Evolutionary conservation across 2,329 filamentous ascomycete species (phyloP), one percentile per base, ranked within the genome.

Genomic region (Trichoderma asperellum): DNA sequence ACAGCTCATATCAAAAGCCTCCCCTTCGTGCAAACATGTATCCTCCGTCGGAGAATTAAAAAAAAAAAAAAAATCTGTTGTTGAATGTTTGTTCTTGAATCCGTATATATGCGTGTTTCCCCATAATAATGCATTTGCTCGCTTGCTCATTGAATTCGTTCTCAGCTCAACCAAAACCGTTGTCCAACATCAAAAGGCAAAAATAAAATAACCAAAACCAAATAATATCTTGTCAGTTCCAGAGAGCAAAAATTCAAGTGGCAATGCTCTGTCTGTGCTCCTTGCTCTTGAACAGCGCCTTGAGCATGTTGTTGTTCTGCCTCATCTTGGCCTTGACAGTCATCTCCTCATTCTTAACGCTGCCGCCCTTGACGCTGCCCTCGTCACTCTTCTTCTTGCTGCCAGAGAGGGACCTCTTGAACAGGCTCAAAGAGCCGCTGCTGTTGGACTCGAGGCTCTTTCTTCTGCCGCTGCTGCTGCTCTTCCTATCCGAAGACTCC

Each of bases 221-320:
- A 27, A 53, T 4, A 27, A n/a, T 18, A 18, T 12, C 5, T 24
- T 16, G 49, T 53, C 21, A 8, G 49, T 34, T 24, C 5, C 61
- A 5, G 7, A 43, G 40, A 43, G 18, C 32, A 24, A 24, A 24
- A 24, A 24, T 35, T n/a, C 47, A 65, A 6, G 63, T 37, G 5
- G 21, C 18, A 18, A 58, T 12, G 12, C 40, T 55, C n/a, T 68
- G 63, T 10, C 55, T 53, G 1, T 60, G 65, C 27, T 83, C 81
- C 78, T 86, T 87, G 78, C 81, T 85, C 80, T 85, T 86, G 75
- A 89, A 88, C 69, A 89, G 72, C 2, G 82, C 78, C 80, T 88
- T 88, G 71, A 89, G 82, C 85, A 88, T 86, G 74, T 83, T 88
- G 53, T 75, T 80, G 52, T 75, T 80, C 73, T 84, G 81, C 71